Conservation (phyloP, 2,329 filamentous ascomycete genomes). For the Alternaria longipes region DNA sequence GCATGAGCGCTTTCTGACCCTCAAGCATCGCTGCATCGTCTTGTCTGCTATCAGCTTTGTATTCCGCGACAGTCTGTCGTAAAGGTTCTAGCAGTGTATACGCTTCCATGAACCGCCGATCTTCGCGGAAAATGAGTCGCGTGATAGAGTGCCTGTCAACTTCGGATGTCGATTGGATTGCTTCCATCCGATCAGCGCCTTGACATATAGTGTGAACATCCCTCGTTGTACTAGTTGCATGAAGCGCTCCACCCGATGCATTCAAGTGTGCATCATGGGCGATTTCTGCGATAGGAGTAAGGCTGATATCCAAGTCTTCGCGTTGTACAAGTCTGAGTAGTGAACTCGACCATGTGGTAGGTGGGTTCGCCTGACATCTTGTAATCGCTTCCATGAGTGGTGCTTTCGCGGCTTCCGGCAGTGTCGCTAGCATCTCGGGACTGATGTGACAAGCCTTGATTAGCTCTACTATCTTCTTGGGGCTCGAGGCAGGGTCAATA, state of each 20-base stretch:
- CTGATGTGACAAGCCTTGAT: slow-evolving; percentile 77
- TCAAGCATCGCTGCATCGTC: slow-evolving; percentile 88
- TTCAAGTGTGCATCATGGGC: slow-evolving; percentile 37
- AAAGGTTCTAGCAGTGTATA: slow-evolving; percentile 85
- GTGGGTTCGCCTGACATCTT: slow-evolving; percentile 84
- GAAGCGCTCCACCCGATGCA: slow-evolving; percentile 22
- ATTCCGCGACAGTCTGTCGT: slow-evolving; percentile 79
- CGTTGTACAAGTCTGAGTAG: slow-evolving; percentile 80
- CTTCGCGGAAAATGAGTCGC: slow-evolving; percentile 87
- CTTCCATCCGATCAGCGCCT: slow-evolving; percentile 68
- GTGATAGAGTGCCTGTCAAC: slow-evolving; percentile 84
- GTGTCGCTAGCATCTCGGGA: slow-evolving; percentile 74
- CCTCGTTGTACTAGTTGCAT: slow-evolving; percentile 48
- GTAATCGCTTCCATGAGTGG: slow-evolving; percentile 85
- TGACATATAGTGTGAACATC: slow-evolving; percentile 83
- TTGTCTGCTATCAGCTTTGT: slow-evolving; percentile 78
- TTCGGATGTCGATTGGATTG: slow-evolving; percentile 81
- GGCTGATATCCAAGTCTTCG: slow-evolving; percentile 72
- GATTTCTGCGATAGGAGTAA: slow-evolving; percentile 29
- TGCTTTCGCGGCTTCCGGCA: slow-evolving; percentile 84
- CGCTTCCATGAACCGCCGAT: slow-evolving; percentile 88
- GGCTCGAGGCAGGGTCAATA: slow-evolving; percentile 48
- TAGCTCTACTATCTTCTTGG: slow-evolving; percentile 73
- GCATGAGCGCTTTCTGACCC: slow-evolving; percentile 88
- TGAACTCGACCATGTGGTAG: slow-evolving; percentile 75